These are phyloP conservation scores for Tilletia indica DNA, from an alignment of 1,284 basidiomycete genomes.

Conservation along the genomic window DNA sequence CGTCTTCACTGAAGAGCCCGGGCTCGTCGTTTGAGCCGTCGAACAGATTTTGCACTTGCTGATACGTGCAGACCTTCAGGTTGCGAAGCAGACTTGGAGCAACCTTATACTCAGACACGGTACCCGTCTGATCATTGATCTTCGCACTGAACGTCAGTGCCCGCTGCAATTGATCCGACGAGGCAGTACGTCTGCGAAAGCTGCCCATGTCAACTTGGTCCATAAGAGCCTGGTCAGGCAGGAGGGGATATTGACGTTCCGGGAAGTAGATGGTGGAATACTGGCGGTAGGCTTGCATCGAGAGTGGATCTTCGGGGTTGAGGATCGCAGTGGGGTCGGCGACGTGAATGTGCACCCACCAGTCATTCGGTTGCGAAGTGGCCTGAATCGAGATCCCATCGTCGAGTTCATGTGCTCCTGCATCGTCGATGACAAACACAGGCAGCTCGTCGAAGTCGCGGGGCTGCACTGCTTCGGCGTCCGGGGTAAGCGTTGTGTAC, in stretches of 20 bases:
- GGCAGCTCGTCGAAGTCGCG: constrained; percentile 79
- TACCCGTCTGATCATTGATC: constrained; percentile 64
- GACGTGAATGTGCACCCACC: constrained; percentile 87
- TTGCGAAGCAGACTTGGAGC: constrained; percentile 72
- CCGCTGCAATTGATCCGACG: constrained; percentile 52
- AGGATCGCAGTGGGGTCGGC: constrained; percentile 86
- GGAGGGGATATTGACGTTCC: constrained; percentile 49
- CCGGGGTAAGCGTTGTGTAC: constrained; percentile 21
- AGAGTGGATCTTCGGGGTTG: constrained; percentile 67
- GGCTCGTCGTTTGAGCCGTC: constrained; percentile 27
- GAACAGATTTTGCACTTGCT: constrained; percentile 60
- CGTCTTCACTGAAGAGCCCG: constrained; percentile 23
- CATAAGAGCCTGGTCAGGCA: constrained; percentile 62
- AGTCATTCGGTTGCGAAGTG: constrained; percentile 58
- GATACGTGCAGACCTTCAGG: constrained; percentile 69
- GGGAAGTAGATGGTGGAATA: constrained; percentile 45
- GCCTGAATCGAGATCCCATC: constrained; percentile 77
- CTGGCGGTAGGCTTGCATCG: constrained; percentile 32
- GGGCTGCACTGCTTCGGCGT: constrained; percentile 25
- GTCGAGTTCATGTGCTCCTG: constrained; percentile 80
- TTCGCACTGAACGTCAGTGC: constrained; percentile 81
- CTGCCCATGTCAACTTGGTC: constrained; percentile 34
- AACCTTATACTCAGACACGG: constrained; percentile 71
- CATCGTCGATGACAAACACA: constrained; percentile 87
- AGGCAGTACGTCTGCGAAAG: constrained; percentile 53